Evolutionary conservation across 495 filamentous ascomycete species (phyloP), one percentile per base, ranked within the genome.

Genomic region (Podospora australis): DNA sequence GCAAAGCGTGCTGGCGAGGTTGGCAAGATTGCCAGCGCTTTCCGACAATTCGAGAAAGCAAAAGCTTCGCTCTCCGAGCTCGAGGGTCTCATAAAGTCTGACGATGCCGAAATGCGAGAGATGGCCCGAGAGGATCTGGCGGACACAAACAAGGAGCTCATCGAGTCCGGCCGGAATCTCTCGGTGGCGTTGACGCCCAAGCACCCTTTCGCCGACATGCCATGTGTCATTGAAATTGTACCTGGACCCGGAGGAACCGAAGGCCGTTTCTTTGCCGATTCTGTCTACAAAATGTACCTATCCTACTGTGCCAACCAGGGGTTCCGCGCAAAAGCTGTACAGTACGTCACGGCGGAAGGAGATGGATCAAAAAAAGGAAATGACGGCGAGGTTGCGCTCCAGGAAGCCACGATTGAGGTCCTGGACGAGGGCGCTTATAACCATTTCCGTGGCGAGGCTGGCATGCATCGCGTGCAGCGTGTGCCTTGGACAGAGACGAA

Each of bases 221-320:
- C 89, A 34, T 96, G 91, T 55, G 72, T 98, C 29, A 64, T 98
- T 29, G 92, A 98, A 65, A 86, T 98, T 28, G 80, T 89, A 2
- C 92, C 92, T 5, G 92, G 92, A 2, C 89, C 88, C n/a, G 92
- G 92, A 35, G 92, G 92, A 13, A 81, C 84, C 50, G 92, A 98
- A 64, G 91, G 91, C 2, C 83, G 84, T 10, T 74, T 95, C 47
- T 98, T 98, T 54, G 88, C 90, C 28, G 83, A 80, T 36, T 83
- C 96, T 53, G 68, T 98, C 25, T 75, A 96, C 42, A 78, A 80
- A 52, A 96, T 98, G 92, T 98, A 98, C 63, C 78, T 78, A 52
- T 64, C 70, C 3, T 94, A 90, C 63, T 95, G 88, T 69, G 65
- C 75, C 6, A 74, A 77, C 22, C 69, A 70, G 44, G 70, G 70